Conservation (phyloP, 495 filamentous ascomycete genomes). For the Penicillium diatomitis region DNA sequence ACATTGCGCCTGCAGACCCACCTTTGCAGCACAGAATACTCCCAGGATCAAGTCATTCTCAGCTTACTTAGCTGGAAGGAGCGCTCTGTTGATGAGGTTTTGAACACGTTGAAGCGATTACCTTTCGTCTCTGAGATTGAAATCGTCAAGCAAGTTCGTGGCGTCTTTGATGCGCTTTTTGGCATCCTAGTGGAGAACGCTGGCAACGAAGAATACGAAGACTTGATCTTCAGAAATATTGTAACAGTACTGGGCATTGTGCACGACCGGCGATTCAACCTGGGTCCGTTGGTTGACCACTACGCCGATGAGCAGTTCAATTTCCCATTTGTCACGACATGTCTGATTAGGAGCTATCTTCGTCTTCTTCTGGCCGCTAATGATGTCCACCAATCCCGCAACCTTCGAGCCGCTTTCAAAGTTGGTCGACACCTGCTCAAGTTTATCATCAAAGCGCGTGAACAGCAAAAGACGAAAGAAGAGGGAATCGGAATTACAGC, state of each 20-base stretch:
- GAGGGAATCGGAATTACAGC: constrained; percentile 81
- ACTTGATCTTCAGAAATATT: constrained; percentile 82
- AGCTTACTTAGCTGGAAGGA: constrained; percentile 81
- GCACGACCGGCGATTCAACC: constrained; percentile 86
- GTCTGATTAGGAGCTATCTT: constrained; percentile 78
- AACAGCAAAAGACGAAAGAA: constrained; percentile 82
- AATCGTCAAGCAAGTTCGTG: constrained; percentile 82
- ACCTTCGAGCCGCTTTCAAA: constrained; percentile 86
- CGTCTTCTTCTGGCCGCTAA: constrained; percentile 69
- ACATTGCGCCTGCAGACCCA: constrained; percentile 74
- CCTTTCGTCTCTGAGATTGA: constrained; percentile 96
- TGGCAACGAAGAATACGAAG: constrained; percentile 83
- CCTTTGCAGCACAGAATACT: constrained; percentile 91
- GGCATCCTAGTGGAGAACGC: constrained; percentile 81
- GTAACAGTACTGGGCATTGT: constrained; percentile 88
- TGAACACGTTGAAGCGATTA: constrained; percentile 67
- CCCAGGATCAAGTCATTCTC: constrained; percentile 82
- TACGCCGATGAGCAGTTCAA: constrained; percentile 88
- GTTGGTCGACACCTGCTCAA: constrained; percentile 87
- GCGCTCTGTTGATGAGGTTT: constrained; percentile 55
- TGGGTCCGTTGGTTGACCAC: constrained; percentile 80
- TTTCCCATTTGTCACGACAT: constrained; percentile 89
- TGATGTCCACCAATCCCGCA: constrained; percentile 70
- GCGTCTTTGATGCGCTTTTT: constrained; percentile 90
- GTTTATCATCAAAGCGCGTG: constrained; percentile 85